Base-by-base conservation (phyloP, 208 protist species). In the Borovskyia barvae region DNA sequence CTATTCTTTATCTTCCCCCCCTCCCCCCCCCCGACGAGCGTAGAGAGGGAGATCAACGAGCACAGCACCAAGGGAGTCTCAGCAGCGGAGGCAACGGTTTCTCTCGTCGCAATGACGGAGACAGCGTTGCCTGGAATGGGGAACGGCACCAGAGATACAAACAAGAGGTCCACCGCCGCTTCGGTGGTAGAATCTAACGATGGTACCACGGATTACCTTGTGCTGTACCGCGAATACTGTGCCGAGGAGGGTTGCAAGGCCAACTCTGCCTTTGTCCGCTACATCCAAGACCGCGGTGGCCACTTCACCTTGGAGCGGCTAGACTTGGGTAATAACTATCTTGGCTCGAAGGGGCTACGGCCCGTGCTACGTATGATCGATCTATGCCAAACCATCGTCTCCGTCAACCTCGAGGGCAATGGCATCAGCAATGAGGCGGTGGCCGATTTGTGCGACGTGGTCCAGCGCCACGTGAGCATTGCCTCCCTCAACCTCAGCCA, bases 301-400 rank as follows among this genome's bases (percentile, higher is more conserved):
- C 48, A 75, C 43, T 53, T 68, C 47, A 55, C 43, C 19, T 46
- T 75, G 3, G 63, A 88, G 45, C 71, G 73, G 9, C 52, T 95
- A 5, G 53, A 70, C 22, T 70, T 97, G 5, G 45, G 69, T 14
- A 74, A 75, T 61, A 95, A 95, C 75, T 97, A 97, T 43, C 69
- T 97, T n/a, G 92, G 92, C 17, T 68, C 89, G 5, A 90, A 89
- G 6, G 92, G 92, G 6, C 71, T 95, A 19, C 72, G 79, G 0
- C 89, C 92, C 1, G 82, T 97, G 26, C 54, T 95, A 39, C 77
- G 77, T 20, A 82, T 97, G 35, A 80, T 97, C n/a, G 72, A 75
- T 17, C 51, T 81, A 57, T 93, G 82, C 51, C 80, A 93, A 63
- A 91, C 88, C 2, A 66, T 94, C 20, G 80, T 66, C 7, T 55